Evolutionary conservation across 2,329 filamentous ascomycete genomes (phyloP).

Genomic region (Fusarium tanahbumbuense): DNA sequence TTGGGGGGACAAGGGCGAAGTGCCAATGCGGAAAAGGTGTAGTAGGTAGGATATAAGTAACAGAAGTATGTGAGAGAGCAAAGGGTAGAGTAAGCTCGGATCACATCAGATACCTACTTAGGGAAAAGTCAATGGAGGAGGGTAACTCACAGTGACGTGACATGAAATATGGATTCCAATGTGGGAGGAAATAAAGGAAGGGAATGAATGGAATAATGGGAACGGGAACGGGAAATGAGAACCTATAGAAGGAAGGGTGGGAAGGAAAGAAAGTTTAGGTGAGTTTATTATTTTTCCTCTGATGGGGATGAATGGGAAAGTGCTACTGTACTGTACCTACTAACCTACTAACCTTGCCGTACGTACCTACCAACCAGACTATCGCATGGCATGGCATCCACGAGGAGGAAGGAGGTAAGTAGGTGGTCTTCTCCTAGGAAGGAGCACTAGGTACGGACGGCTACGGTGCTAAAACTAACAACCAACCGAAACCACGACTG

Average conservation of each 20-base stretch:
- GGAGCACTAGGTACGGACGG: slow-evolving; percentile 11
- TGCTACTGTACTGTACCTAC: slow-evolving; percentile 23
- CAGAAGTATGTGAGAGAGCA: slow-evolving; percentile 10
- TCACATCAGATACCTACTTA: slow-evolving; percentile 2
- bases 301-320: slow-evolving; percentile 16
- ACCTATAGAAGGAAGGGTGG: slow-evolving; percentile 19
- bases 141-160: slow-evolving; percentile 19
- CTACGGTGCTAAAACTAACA: slow-evolving; percentile 37
- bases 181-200: slow-evolving; percentile 17
- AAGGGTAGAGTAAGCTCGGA: slow-evolving; percentile 21
- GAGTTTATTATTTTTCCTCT: slow-evolving; percentile 22
- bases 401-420: not conserved
- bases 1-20: slow-evolving; percentile 6
- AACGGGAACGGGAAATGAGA: slow-evolving; percentile 15
- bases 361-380: not conserved
- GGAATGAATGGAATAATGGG: slow-evolving; percentile 13
- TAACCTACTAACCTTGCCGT: no score
- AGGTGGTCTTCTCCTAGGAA: slow-evolving; percentile 1
- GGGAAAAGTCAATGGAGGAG: slow-evolving; percentile 1
- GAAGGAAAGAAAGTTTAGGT: slow-evolving; percentile 34
- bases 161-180: not conserved
- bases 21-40: not conserved
- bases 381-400: slow-evolving; percentile 2
- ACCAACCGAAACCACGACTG: slow-evolving; percentile 35
- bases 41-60: slow-evolving; percentile 13